These are phyloP conservation scores for Phlegmacium glaucopus DNA, from an alignment of 768 basidiomycete species.

Conservation along the genomic window DNA sequence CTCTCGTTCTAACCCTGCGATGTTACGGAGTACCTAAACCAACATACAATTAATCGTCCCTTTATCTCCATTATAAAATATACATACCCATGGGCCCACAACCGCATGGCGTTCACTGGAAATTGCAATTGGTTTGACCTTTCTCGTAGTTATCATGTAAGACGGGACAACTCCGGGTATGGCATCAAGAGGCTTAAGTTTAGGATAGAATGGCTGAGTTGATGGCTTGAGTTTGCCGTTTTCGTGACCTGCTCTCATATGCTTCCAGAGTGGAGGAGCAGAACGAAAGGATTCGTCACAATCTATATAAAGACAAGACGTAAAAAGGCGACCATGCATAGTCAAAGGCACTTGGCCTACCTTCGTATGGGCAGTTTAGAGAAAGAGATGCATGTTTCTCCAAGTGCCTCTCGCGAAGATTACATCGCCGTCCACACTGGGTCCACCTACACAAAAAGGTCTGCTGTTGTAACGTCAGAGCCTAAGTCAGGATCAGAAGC, in stretches of 20 bases:
- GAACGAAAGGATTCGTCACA: slow-evolving; percentile 49
- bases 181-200: slow-evolving; percentile 26
- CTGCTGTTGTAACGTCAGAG: slow-evolving; percentile 20
- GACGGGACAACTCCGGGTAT: slow-evolving; percentile 46
- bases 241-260: slow-evolving; percentile 41
- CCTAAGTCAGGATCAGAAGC: slow-evolving; percentile 1
- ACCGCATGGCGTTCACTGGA: slow-evolving; percentile 46
- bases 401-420: slow-evolving; percentile 45
- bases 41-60: neutral
- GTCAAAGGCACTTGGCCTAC: slow-evolving; percentile 28
- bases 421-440: slow-evolving; percentile 45
- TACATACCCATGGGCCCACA: slow-evolving; percentile 53
- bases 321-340: slow-evolving; percentile 4
- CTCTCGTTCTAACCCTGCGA: slow-evolving; percentile 20
- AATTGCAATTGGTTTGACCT: slow-evolving; percentile 43
- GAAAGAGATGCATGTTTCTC: slow-evolving; percentile 45
- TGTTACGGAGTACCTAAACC: slow-evolving; percentile 38
- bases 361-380: slow-evolving; percentile 47
- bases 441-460: slow-evolving; percentile 54
- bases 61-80: neutral
- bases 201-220: slow-evolving; percentile 30
- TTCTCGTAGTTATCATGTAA: slow-evolving; percentile 45
- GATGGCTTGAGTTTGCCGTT: slow-evolving; percentile 31
- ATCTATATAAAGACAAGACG: slow-evolving; percentile 31
- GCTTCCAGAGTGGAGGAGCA: slow-evolving; percentile 45